Conservation (phyloP, 2,329 filamentous ascomycete genomes). For the Triangularia verruculosa region DNA sequence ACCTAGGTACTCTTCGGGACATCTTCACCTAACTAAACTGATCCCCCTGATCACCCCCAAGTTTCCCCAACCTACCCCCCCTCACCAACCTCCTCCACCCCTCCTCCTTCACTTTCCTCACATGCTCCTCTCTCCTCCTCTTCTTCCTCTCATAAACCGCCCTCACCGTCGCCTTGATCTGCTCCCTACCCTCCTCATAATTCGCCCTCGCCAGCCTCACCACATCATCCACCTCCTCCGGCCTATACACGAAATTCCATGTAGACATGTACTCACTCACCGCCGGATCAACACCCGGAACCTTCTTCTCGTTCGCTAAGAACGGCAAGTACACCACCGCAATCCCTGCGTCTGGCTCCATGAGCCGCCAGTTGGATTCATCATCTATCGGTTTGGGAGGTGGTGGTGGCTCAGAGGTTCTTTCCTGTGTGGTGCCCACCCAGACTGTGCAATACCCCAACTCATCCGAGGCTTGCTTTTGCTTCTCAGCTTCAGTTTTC, state of each 20-base stretch:
- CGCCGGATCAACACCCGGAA: slow-evolving; percentile 74
- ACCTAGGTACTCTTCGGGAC: too few species aligned
- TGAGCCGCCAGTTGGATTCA: slow-evolving; percentile 65
- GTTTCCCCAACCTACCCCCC: slow-evolving; percentile 39
- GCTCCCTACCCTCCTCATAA: slow-evolving; percentile 76
- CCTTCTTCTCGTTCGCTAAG: slow-evolving; percentile 73
- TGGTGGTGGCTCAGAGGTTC: slow-evolving; percentile 53
- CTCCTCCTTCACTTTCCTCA: slow-evolving; percentile 39
- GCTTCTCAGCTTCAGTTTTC: slow-evolving; percentile 39
- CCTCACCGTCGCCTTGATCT: slow-evolving; percentile 72
- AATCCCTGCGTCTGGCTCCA: slow-evolving; percentile 77
- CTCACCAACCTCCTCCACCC: slow-evolving; percentile 47
- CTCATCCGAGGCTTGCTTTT: slow-evolving; percentile 50
- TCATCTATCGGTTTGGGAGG: slow-evolving; percentile 53
- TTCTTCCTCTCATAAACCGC: slow-evolving; percentile 95
- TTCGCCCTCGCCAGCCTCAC: slow-evolving; percentile 81
- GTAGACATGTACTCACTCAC: slow-evolving; percentile 85
- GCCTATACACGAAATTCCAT: slow-evolving; percentile 97
- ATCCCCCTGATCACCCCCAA: slow-evolving; percentile 61
- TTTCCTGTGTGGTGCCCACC: slow-evolving; percentile 82
- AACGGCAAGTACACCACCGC: slow-evolving; percentile 89
- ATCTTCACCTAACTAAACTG: slow-evolving; percentile 58
- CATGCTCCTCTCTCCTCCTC: slow-evolving; percentile 56
- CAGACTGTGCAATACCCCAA: slow-evolving; percentile 92
- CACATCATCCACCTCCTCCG: slow-evolving; percentile 82